phyloP scores from a whole-genome alignment of 176 grass and related monocot genomes.

The Metroxylon sagu region DNA sequence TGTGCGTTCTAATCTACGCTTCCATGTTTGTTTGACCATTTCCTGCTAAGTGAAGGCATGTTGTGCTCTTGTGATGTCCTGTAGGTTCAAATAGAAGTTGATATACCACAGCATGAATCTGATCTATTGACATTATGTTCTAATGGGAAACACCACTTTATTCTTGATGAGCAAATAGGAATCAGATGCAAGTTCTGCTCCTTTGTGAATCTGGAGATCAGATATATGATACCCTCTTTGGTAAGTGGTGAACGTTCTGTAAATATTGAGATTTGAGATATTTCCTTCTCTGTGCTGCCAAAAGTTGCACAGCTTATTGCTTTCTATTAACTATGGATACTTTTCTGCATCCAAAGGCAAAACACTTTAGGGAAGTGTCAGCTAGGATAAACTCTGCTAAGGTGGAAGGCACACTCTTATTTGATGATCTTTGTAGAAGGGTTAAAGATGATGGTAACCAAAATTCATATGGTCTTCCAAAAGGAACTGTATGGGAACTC shows the following conservation, averaged over 20 bases:
- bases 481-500: constrained; percentile 60
- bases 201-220: constrained; percentile 50
- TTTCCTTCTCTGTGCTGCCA: too few species aligned
- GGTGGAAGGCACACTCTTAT: constrained; percentile 14
- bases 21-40: too few species aligned
- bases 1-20: too few species aligned
- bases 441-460: constrained; percentile 9
- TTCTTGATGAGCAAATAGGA: constrained; percentile 65
- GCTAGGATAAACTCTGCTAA: constrained; percentile 25
- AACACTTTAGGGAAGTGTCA: constrained; percentile 35
- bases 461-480: constrained; percentile 11
- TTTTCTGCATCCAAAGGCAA: constrained; percentile 28
- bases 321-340: background rate
- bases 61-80: background rate
- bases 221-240: constrained; percentile 52
- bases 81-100: constrained; percentile 17
- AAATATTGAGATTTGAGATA: too few species aligned
- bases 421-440: constrained; percentile 40
- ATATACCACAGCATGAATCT: constrained; percentile 2
- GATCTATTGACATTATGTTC: constrained; percentile 19
- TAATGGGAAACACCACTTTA: constrained; percentile 48
- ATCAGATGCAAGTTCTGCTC: constrained; percentile 50
- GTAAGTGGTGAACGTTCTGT: constrained; percentile 25
- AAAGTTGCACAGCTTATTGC: too few species aligned
- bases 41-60: too few species aligned